phyloP scores from a whole-genome alignment of 1,139 yeast species.

The Sugiyamaella grinbergsii region DNA sequence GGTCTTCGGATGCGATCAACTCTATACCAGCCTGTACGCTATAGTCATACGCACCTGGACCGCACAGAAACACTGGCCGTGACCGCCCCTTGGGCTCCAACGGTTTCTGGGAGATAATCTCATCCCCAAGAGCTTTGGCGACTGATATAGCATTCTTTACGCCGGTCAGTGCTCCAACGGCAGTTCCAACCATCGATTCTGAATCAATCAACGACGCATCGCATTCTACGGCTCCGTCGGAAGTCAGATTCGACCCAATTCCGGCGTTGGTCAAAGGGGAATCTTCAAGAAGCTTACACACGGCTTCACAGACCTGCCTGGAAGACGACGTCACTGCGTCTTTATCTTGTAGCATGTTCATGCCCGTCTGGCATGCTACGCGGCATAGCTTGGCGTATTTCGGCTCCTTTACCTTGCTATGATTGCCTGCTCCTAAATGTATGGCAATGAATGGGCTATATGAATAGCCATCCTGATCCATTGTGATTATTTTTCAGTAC shows the following conservation, averaged over 20 bases:
- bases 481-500: not conserved
- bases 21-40: constrained; percentile 31
- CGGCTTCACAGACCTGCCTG: constrained; percentile 32
- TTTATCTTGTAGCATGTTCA: constrained; percentile 26
- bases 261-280: constrained; percentile 59
- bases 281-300: constrained; percentile 47
- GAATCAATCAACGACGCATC: constrained; percentile 48
- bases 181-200: constrained; percentile 24
- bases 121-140: constrained; percentile 29
- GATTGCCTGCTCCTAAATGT: constrained; percentile 45
- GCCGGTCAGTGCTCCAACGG: constrained; percentile 41
- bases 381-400: constrained; percentile 31
- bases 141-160: constrained; percentile 38
- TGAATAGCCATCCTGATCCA: not conserved
- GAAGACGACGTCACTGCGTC: constrained; percentile 22
- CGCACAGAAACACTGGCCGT: constrained; percentile 42
- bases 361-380: constrained; percentile 31
- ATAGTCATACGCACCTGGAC: constrained; percentile 41
- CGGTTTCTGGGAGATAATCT: constrained; percentile 21
- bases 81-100: constrained; percentile 35
- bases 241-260: constrained; percentile 54
- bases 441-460: constrained; percentile 34
- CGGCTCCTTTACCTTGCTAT: constrained; percentile 27
- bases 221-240: constrained; percentile 53
- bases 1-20: constrained; percentile 23